phyloP scores from a whole-genome alignment of 2,329 filamentous ascomycete species.

The Xylariaceae sp. region DNA sequence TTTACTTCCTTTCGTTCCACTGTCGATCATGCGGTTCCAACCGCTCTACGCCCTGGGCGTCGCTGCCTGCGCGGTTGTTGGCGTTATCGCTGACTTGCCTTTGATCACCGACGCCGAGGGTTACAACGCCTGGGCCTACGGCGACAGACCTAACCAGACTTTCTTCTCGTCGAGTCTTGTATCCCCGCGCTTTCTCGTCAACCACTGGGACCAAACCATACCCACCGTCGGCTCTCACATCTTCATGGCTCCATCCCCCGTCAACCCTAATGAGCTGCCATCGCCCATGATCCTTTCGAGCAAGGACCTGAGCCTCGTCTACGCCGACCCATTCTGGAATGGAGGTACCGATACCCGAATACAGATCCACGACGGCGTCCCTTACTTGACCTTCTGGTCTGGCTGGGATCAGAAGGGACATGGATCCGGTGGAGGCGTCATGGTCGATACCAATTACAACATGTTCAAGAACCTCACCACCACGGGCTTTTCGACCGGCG shows the following conservation, averaged over 20 bases:
- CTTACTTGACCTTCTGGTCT: constrained; percentile 36
- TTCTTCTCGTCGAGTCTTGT: constrained; percentile 19
- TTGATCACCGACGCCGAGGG: constrained; percentile 16
- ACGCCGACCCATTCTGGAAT: constrained; percentile 21
- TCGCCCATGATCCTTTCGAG: constrained; percentile 25
- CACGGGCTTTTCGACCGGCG: constrained; percentile 31
- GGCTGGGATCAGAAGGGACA: constrained; percentile 28
- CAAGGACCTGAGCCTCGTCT: constrained; percentile 26
- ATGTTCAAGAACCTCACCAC: constrained; percentile 36
- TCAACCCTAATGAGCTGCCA: constrained; percentile 6
- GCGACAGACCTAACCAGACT: constrained; percentile 23
- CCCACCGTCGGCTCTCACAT: constrained; percentile 19
- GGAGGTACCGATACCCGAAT: constrained; percentile 23
- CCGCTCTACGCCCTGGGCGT: constrained; percentile 1
- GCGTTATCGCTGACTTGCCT: constrained; percentile 16
- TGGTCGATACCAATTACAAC: constrained; percentile 34
- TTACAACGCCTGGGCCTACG: constrained; percentile 20
- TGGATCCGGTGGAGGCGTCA: constrained; percentile 25
- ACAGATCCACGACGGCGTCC: constrained; percentile 29
- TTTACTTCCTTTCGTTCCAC: no score
- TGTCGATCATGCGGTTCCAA: no score
- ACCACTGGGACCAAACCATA: constrained; percentile 20
- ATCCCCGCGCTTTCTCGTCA: constrained; percentile 21
- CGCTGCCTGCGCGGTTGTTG: constrained; percentile 5
- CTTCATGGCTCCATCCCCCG: constrained; percentile 15